A percentile compares a stretch with the other conserved stretches of the same genome.
Conservation (phyloP, 192 early-diverging fungal species). For the Paraglomus occultum region DNA sequence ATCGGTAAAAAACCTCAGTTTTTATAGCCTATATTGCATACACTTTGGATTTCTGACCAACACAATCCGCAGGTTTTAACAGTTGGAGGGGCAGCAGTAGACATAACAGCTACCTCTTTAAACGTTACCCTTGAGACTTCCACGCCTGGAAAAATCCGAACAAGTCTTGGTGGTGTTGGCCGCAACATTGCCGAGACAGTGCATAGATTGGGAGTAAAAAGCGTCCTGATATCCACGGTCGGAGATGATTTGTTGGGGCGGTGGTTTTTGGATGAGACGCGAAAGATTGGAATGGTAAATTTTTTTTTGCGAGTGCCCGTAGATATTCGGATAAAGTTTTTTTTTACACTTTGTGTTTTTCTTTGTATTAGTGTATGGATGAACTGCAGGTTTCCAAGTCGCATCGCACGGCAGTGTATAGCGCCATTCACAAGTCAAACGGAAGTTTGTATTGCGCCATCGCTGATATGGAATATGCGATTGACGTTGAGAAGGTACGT, state of each 20-base stretch:
- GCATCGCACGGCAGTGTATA: slow-evolving; percentile 75
- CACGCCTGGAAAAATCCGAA: slow-evolving; percentile 63
- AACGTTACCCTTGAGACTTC: slow-evolving; percentile 50
- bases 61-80: slow-evolving; percentile 58
- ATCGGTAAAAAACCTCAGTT: no score
- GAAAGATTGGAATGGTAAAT: slow-evolving; percentile 56
- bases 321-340: neutral
- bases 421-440: slow-evolving; percentile 64
- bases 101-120: slow-evolving; percentile 66
- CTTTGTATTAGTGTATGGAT: slow-evolving; percentile 28
- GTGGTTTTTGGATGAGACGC: slow-evolving; percentile 53
- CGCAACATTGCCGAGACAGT: slow-evolving; percentile 89
- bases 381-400: slow-evolving; percentile 34
- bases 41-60: neutral
- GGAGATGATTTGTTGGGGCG: slow-evolving; percentile 71
- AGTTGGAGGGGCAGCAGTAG: slow-evolving; percentile 83
- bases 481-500: slow-evolving; percentile 42
- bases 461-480: slow-evolving; percentile 86
- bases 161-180: slow-evolving; percentile 85
- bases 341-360: neutral
- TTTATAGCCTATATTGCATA: neutral
- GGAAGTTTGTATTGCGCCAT: slow-evolving; percentile 81
- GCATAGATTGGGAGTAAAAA: slow-evolving; percentile 56
- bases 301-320: neutral
- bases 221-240: slow-evolving; percentile 64